Evolutionary conservation across 83 land plant species (phyloP).

Genomic region (Diphasiastrum complanatum): DNA sequence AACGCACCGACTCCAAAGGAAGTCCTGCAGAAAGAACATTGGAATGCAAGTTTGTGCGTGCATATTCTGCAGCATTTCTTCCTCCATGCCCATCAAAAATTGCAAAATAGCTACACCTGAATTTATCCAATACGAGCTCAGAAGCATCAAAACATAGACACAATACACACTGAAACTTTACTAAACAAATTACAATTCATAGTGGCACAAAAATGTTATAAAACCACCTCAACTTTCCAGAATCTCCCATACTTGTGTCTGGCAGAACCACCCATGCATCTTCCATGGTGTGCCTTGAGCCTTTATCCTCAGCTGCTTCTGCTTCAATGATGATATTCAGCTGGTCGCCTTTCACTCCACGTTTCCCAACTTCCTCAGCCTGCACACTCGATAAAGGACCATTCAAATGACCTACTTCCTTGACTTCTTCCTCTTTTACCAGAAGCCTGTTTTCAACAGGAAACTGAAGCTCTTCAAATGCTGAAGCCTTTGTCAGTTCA

Average conservation of each 20-base stretch:
- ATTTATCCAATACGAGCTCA: not conserved
- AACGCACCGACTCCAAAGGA: slow-evolving; percentile 91
- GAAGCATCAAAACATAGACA: not conserved
- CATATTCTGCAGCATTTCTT: slow-evolving; percentile 70
- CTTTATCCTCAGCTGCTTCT: slow-evolving; percentile 71
- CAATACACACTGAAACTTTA: not conserved
- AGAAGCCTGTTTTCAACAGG: no score
- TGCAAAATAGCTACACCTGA: slow-evolving; percentile 75
- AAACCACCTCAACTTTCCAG: slow-evolving; percentile 49
- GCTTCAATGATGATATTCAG: slow-evolving; percentile 41
- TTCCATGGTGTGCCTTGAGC: slow-evolving; percentile 70
- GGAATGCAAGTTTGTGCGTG: slow-evolving; percentile 51
- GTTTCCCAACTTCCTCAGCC: no score
- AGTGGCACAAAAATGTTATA: not conserved
- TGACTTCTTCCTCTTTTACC: no score
- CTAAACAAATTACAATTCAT: not conserved
- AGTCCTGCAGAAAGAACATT: slow-evolving; percentile 70
- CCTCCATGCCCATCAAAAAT: slow-evolving; percentile 89
- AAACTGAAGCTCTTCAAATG: no score
- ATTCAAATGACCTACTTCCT: no score
- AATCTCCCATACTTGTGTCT: slow-evolving; percentile 36
- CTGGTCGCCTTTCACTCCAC: not conserved
- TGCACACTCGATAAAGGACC: no score
- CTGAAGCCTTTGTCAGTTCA: no score
- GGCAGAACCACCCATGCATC: slow-evolving; percentile 63